These are phyloP conservation scores for Tricholoma hemisulphureum DNA, from an alignment of 768 basidiomycete species.

Conservation along the genomic window DNA sequence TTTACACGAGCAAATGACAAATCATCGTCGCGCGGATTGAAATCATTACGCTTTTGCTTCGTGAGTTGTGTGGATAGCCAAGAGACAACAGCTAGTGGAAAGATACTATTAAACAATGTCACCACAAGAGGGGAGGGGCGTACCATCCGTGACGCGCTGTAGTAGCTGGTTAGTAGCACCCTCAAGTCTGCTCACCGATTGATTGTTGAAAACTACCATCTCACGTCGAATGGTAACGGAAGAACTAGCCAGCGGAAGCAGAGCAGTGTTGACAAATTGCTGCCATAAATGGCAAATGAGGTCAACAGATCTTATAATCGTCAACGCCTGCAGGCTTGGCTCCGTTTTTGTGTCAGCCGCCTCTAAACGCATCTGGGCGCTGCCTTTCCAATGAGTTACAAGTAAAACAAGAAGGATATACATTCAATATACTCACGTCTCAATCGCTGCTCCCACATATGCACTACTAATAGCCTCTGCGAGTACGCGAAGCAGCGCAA, in stretches of 20 bases:
- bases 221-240: conserved; percentile 88
- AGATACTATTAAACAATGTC: background rate
- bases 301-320: conserved; percentile 69
- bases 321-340: conserved; percentile 69
- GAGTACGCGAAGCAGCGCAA: conserved; percentile 78
- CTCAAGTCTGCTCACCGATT: conserved; percentile 82
- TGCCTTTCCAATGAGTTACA: conserved; percentile 29
- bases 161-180: conserved; percentile 75
- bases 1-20: conserved; percentile 91
- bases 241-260: conserved; percentile 82
- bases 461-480: conserved; percentile 79
- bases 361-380: conserved; percentile 71
- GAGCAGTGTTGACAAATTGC: conserved; percentile 86
- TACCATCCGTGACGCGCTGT: conserved; percentile 82
- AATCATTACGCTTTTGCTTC: conserved; percentile 95
- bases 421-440: conserved; percentile 61
- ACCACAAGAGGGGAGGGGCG: conserved; percentile 21
- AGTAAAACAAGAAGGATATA: background rate
- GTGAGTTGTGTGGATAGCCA: conserved; percentile 77
- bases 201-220: conserved; percentile 90
- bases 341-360: conserved; percentile 73
- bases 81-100: conserved; percentile 56
- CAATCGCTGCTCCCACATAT: conserved; percentile 89
- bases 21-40: conserved; percentile 96
- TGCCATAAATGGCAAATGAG: conserved; percentile 97